Conservation (phyloP, 2,329 filamentous ascomycete species). For the Pyrenophora graminea region DNA sequence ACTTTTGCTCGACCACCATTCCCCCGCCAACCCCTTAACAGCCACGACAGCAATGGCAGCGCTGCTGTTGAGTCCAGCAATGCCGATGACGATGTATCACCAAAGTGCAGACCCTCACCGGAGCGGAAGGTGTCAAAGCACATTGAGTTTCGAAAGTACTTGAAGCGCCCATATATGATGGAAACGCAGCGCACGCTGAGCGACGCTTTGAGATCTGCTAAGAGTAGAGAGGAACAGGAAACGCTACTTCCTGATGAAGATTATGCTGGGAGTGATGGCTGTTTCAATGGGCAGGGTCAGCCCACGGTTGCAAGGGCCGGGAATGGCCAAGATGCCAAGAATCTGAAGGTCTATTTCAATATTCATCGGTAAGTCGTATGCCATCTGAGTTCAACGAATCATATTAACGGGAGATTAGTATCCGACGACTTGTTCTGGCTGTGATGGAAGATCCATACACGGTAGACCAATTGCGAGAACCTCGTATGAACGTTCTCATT, state of each 20-base stretch:
- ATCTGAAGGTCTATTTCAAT: slow-evolving; percentile 74
- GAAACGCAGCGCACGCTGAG: slow-evolving; percentile 42
- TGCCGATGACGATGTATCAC: slow-evolving; percentile 25
- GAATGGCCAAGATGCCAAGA: slow-evolving; percentile 60
- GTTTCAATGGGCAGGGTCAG: slow-evolving; percentile 46
- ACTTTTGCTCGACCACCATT: slow-evolving; percentile 28
- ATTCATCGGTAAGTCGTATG: slow-evolving; percentile 63
- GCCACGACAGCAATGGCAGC: slow-evolving; percentile 27
- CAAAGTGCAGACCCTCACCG: slow-evolving; percentile 22
- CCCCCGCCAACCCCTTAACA: slow-evolving; percentile 15
- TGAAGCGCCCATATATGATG: slow-evolving; percentile 39
- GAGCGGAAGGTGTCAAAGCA: slow-evolving; percentile 29
- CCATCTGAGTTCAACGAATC: background rate
- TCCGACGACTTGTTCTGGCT: slow-evolving; percentile 52
- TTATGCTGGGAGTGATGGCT: slow-evolving; percentile 53
- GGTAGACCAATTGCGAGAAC: slow-evolving; percentile 76
- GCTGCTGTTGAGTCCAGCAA: slow-evolving; percentile 22
- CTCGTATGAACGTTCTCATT: slow-evolving; percentile 79
- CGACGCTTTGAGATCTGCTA: slow-evolving; percentile 46
- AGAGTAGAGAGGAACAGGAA: slow-evolving; percentile 54
- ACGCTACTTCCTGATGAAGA: slow-evolving; percentile 52
- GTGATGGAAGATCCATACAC: slow-evolving; percentile 67
- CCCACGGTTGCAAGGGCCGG: slow-evolving; percentile 44
- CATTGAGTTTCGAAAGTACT: slow-evolving; percentile 40
- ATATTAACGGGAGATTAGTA: slow-evolving; percentile 28